phyloP scores from a whole-genome alignment of 345 rosid genomes.

The Citrus trifoliata region DNA sequence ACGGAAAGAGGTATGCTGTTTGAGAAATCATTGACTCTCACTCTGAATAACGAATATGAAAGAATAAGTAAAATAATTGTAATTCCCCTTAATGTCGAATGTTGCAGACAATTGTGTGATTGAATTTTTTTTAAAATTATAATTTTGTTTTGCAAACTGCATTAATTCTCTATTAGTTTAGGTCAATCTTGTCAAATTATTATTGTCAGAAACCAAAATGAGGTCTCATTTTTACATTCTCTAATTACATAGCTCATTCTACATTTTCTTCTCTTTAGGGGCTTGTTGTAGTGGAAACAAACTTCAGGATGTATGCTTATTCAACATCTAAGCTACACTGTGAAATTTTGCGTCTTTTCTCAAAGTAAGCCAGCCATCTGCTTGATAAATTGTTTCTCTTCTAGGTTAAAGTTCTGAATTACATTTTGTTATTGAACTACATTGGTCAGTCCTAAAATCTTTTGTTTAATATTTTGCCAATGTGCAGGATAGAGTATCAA shows the following conservation, averaged over 20 bases:
- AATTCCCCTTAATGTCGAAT: not conserved
- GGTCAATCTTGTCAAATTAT: not conserved
- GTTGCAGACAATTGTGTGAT: not conserved
- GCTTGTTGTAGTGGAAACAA: conserved; percentile 88
- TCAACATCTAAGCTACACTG: too few species aligned
- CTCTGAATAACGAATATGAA: too few species aligned
- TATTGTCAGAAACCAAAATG: not conserved
- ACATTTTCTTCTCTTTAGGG: conserved; percentile 46
- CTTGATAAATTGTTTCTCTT: not conserved
- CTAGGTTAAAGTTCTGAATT: too few species aligned
- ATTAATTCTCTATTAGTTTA: not conserved
- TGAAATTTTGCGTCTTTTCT: conserved; percentile 77
- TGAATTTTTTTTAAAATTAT: too few species aligned
- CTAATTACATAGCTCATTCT: not conserved
- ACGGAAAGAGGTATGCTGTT: conserved; percentile 63
- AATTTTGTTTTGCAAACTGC: too few species aligned
- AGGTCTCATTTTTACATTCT: not conserved
- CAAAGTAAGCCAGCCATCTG: conserved; percentile 48
- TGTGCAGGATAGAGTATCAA: too few species aligned
- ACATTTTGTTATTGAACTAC: too few species aligned
- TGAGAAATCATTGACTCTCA: not conserved
- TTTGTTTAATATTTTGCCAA: too few species aligned
- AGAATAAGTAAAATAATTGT: not conserved
- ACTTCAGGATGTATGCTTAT: conserved; percentile 53
- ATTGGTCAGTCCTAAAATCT: too few species aligned